Evolutionary conservation across 1,284 basidiomycete species (phyloP).

Genomic region (Butyriboletus appendiculatus): DNA sequence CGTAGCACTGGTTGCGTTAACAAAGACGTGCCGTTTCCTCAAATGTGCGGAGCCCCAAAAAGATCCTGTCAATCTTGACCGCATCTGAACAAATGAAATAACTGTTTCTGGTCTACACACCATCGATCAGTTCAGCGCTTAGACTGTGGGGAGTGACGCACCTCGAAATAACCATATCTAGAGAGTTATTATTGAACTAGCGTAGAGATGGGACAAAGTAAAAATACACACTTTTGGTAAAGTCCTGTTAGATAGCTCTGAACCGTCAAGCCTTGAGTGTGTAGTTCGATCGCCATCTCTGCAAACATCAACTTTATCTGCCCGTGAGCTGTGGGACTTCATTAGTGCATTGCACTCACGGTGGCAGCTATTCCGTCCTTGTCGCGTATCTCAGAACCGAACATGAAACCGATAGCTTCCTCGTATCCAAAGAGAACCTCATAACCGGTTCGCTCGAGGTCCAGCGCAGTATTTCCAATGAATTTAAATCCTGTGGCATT

Average conservation of each 20-base stretch:
- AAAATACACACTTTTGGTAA: slow-evolving; percentile 55
- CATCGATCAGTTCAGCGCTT: background rate
- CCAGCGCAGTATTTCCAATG: slow-evolving; percentile 79
- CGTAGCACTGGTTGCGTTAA: background rate
- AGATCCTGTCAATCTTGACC: slow-evolving; percentile 63
- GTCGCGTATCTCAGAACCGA: slow-evolving; percentile 73
- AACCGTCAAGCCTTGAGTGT: slow-evolving; percentile 52
- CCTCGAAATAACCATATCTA: slow-evolving; percentile 44
- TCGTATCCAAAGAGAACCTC: slow-evolving; percentile 84
- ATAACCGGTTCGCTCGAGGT: slow-evolving; percentile 63
- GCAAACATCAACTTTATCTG: slow-evolving; percentile 59
- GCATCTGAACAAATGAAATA: slow-evolving; percentile 78
- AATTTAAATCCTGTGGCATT: slow-evolving; percentile 69
- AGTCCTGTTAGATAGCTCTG: slow-evolving; percentile 59
- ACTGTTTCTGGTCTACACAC: slow-evolving; percentile 69
- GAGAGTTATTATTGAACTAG: slow-evolving; percentile 38
- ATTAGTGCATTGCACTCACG: slow-evolving; percentile 39
- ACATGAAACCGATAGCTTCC: slow-evolving; percentile 88
- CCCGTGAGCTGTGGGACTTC: background rate
- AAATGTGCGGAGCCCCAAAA: slow-evolving; percentile 61
- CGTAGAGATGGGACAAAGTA: background rate
- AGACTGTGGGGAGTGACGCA: background rate
- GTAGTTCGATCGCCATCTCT: slow-evolving; percentile 58
- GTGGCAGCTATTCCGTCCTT: slow-evolving; percentile 84
- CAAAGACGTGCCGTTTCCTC: slow-evolving; percentile 40